Evolutionary conservation across 495 filamentous ascomycete genomes (phyloP).

Genomic region (Hyaloscypha hepaticicola): DNA sequence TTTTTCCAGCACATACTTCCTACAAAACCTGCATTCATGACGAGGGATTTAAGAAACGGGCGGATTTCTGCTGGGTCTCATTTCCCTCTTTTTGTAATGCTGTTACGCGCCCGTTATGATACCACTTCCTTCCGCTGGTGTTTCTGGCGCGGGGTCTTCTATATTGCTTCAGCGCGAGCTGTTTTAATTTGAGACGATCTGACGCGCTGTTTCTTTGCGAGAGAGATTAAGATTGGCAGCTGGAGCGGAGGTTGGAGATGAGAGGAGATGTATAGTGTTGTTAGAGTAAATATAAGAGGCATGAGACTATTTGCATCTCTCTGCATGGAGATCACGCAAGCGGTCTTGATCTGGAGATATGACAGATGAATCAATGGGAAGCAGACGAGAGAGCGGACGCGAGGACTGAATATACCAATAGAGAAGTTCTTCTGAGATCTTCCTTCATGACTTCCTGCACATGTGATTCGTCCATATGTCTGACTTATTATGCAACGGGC

Average conservation of each 20-base stretch:
- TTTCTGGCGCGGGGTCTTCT: slow-evolving; percentile 2
- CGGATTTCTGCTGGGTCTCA: neutral
- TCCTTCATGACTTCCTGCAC: no score
- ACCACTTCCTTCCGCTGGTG: slow-evolving; percentile 10
- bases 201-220: neutral
- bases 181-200: slow-evolving; percentile 3
- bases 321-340: neutral
- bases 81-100: slow-evolving; percentile 6
- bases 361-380: neutral
- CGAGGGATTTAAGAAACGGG: slow-evolving; percentile 4
- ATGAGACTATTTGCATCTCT: neutral
- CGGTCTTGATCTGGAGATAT: neutral
- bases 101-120: slow-evolving; percentile 14
- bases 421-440: neutral
- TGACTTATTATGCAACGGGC: no score
- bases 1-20: slow-evolving; percentile 6
- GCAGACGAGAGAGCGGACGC: neutral
- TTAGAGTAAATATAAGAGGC: neutral
- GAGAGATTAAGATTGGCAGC: neutral
- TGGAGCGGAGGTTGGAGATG: neutral
- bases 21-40: slow-evolving; percentile 8
- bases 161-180: slow-evolving; percentile 1
- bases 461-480: no score
- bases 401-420: neutral
- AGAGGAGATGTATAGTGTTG: neutral